Percentiles rank a stretch among this genome's conserved stretches.
These are phyloP conservation scores for Boletus hoseneyae DNA, from an alignment of 1,284 basidiomycete genomes.

Conservation along the genomic window DNA sequence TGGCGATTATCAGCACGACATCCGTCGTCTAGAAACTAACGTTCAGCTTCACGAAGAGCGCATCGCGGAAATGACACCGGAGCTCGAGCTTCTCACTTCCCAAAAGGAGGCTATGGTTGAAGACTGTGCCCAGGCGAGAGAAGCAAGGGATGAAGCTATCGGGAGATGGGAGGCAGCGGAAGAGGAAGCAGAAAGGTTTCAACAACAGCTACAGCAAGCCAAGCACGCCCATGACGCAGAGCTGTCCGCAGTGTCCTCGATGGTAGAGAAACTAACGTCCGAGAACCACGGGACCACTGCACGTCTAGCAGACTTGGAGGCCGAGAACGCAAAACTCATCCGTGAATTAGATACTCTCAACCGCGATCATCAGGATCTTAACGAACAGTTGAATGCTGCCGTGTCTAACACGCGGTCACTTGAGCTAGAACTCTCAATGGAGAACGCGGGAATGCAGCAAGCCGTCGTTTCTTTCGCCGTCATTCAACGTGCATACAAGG, in stretches of 20 bases:
- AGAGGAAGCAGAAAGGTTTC: constrained; percentile 53
- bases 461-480: constrained; percentile 34
- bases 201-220: constrained; percentile 36
- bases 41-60: constrained; percentile 68
- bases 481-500: constrained; percentile 23
- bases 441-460: constrained; percentile 23
- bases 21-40: constrained; percentile 68
- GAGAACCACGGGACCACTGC: constrained; percentile 13
- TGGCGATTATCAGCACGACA: constrained; percentile 71
- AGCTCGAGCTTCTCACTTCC: constrained; percentile 58
- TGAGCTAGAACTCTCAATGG: constrained; percentile 8
- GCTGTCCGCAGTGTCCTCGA: constrained; percentile 19
- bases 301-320: constrained; percentile 16
- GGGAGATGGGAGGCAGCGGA: constrained; percentile 40
- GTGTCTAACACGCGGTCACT: constrained; percentile 10
- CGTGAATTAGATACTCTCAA: constrained; percentile 16
- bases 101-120: constrained; percentile 77
- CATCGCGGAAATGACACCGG: constrained; percentile 59
- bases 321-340: constrained; percentile 17
- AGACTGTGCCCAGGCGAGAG: constrained; percentile 70
- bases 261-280: constrained; percentile 13
- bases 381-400: constrained; percentile 8
- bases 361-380: constrained; percentile 11
- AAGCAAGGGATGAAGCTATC: constrained; percentile 61
- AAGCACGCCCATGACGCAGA: constrained; percentile 15